Conservation (phyloP, 1,284 basidiomycete genomes). For the Sutorius eximius region DNA sequence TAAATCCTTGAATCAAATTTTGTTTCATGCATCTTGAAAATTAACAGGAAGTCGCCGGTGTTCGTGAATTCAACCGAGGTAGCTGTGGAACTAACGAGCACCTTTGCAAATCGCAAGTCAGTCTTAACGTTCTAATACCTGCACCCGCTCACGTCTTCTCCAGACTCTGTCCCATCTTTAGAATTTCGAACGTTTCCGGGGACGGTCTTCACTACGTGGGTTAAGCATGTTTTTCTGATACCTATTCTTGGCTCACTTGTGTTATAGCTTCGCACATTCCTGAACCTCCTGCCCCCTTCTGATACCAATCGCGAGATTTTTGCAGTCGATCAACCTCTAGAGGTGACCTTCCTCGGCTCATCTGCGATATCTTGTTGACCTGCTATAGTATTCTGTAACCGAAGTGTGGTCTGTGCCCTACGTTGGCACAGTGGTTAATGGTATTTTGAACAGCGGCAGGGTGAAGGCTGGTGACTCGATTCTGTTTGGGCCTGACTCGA, state of each 20-base stretch:
- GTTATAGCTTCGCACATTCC: constrained; percentile 71
- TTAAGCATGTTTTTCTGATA: constrained; percentile 8
- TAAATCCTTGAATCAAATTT: constrained; percentile 33
- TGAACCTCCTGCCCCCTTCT: constrained; percentile 84
- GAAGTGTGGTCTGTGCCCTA: constrained; percentile 92
- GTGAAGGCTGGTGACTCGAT: constrained; percentile 83
- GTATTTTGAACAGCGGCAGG: constrained; percentile 79
- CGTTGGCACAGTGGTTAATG: constrained; percentile 94
- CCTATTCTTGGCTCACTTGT: constrained; percentile 7
- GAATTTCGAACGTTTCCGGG: constrained; percentile 94
- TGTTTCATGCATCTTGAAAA: neutral
- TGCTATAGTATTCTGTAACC: constrained; percentile 69
- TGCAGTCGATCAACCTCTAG: constrained; percentile 81
- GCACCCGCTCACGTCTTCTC: constrained; percentile 12
- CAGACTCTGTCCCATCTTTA: constrained; percentile 91
- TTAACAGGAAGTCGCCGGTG: constrained; percentile 67
- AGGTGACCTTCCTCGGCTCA: constrained; percentile 47
- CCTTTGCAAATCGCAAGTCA: constrained; percentile 47
- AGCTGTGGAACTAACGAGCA: constrained; percentile 74
- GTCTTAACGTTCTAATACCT: neutral
- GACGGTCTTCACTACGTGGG: constrained; percentile 79
- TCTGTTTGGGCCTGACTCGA: constrained; percentile 89
- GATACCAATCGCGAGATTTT: constrained; percentile 82
- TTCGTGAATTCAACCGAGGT: constrained; percentile 75
- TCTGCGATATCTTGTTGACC: constrained; percentile 9